Base-by-base conservation (phyloP, 2,329 filamentous ascomycete species). In the Periconia sp. region DNA sequence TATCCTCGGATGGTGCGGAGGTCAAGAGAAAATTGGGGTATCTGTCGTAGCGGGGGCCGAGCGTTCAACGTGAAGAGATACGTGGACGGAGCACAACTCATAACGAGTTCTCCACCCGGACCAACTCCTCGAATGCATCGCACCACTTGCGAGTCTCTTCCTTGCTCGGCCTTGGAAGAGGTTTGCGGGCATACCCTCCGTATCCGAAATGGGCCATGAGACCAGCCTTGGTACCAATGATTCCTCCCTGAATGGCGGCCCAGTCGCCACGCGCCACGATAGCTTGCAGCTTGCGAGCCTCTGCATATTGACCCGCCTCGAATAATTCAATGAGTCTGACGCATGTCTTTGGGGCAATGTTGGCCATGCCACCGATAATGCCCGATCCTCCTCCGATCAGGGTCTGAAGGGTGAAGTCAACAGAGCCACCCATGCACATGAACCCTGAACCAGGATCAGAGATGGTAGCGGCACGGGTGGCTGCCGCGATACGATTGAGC, bases 341-440 rank as follows among this genome's bases (percentile, higher is more conserved):
- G 66, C 85, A 87, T 3, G 84, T 74, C 59, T 80, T 84, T 22
- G 86, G 87, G 2, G 83, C 78, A 31, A 91, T 74, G 66, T 92
- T 91, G 21, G 80, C 88, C 40, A 87, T 76, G 10, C 87, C 88
- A 11, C 82, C 84, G 50, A 91, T 86, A 58, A 88, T 80, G 23
- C 88, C 87, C 43, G 85, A 81, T 3, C 84, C 87, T 17, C 87
- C 87, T 4, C 83, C 85, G 30, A 87, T 77, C 26, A 89, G 69
- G 1, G 84, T 84, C 66, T 89, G 87, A 10, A 90, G 70, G 10
- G 83, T 85, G 68, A 89, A 89, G 71, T 91, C 87, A 38, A 85
- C 85, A 35, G 83, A 86, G 41, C 88, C 87, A 29, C 85, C 87
- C 57, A 87, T 81, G 46, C 85, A 86, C 63, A 87, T 77, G 74